Evolutionary conservation across 345 rosid species (phyloP).

Genomic region (Lepidium sativum): DNA sequence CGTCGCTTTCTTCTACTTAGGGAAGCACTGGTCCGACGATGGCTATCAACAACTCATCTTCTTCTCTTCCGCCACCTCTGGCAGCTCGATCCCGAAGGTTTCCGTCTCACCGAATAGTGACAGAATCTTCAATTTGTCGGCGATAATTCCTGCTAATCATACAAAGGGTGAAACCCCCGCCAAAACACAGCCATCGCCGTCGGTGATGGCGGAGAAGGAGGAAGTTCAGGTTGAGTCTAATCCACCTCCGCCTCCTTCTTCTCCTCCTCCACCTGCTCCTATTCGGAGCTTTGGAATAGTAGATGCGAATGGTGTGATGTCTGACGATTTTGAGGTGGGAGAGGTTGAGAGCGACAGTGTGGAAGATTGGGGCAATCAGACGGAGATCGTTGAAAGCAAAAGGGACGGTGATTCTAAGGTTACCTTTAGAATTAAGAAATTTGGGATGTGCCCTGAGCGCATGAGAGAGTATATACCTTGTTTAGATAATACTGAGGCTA

Average conservation of each 20-base stretch:
- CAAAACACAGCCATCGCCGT: conserved; percentile 4
- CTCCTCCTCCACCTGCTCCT: conserved; percentile 37
- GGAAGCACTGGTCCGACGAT: conserved; percentile 75
- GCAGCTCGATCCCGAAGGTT: conserved; percentile 25
- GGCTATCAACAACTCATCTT: conserved; percentile 64
- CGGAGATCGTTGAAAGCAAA: conserved; percentile 23
- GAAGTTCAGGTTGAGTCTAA: not conserved
- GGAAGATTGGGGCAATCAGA: conserved; percentile 53
- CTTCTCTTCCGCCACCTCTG: conserved; percentile 42
- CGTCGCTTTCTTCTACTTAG: conserved; percentile 72
- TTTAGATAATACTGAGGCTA: conserved; percentile 69
- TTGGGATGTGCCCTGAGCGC: conserved; percentile 46
- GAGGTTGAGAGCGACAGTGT: conserved; percentile 54
- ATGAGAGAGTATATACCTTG: conserved; percentile 93
- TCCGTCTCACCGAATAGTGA: conserved; percentile 53
- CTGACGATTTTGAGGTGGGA: conserved; percentile 74
- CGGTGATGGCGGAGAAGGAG: conserved; percentile 17
- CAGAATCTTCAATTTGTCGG: conserved; percentile 38
- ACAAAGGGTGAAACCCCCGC: not conserved
- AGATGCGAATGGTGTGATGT: conserved; percentile 77
- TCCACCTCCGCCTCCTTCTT: conserved; percentile 5
- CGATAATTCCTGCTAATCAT: conserved; percentile 34
- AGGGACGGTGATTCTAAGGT: conserved; percentile 14
- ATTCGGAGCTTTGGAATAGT: conserved; percentile 60
- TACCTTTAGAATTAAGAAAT: conserved; percentile 38